phyloP scores from a whole-genome alignment of 1,284 basidiomycete species.

The Amylostereum areolatum region DNA sequence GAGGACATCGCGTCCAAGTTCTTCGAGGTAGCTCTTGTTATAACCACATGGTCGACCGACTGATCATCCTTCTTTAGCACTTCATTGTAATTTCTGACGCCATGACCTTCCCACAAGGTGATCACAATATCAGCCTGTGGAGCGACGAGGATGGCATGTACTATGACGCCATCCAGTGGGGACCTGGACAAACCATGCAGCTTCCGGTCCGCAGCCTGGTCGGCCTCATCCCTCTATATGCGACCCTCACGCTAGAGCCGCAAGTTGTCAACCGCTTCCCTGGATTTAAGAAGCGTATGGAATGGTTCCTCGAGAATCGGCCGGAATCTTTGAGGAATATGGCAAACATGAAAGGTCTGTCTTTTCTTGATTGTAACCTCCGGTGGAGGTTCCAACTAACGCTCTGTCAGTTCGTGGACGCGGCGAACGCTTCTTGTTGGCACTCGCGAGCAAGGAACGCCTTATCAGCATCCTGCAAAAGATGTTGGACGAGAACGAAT shows the following conservation, averaged over 20 bases:
- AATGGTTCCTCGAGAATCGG: constrained; percentile 96
- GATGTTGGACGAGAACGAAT: constrained; percentile 96
- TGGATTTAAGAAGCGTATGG: constrained; percentile 96
- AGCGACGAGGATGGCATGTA: constrained; percentile 97
- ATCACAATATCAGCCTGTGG: constrained; percentile 84
- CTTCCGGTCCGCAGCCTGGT: constrained; percentile 91
- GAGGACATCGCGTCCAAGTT: constrained; percentile 99
- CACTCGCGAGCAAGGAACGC: constrained; percentile 88
- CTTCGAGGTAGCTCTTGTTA: constrained; percentile 66
- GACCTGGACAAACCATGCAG: constrained; percentile 80
- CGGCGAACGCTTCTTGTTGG: constrained; percentile 84
- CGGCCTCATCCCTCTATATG: constrained; percentile 93
- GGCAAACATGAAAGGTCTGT: constrained; percentile 87
- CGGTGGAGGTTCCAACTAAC: constrained; percentile 6
- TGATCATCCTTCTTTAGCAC: constrained; percentile 45
- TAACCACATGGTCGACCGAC: neutral
- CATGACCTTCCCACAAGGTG: constrained; percentile 86
- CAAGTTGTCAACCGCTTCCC: constrained; percentile 85
- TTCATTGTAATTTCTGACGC: constrained; percentile 97
- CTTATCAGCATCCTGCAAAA: constrained; percentile 86
- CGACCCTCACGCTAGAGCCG: constrained; percentile 91
- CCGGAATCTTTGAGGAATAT: constrained; percentile 86
- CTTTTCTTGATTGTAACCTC: neutral
- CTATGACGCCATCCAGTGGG: constrained; percentile 94
- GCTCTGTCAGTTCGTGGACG: constrained; percentile 57